Evolutionary conservation across 441 rosid genomes (phyloP).

Genomic region (Brassica balearica): DNA sequence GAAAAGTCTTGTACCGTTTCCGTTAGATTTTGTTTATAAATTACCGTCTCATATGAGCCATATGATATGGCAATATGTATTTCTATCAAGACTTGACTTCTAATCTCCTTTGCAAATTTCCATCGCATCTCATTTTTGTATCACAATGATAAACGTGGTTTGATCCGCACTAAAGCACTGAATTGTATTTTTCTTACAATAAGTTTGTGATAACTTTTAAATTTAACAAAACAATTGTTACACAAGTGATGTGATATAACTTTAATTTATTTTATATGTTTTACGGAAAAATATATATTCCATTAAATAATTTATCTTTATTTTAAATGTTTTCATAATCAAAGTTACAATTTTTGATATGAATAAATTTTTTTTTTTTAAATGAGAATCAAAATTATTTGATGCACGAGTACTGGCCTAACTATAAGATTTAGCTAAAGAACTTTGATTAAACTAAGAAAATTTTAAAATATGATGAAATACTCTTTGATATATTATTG

Average conservation of each 20-base stretch:
- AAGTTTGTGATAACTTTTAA: background rate
- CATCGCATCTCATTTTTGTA: background rate
- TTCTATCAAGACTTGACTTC: conserved; percentile 8
- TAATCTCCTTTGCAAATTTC: background rate
- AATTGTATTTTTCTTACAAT: background rate
- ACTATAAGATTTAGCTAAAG: background rate
- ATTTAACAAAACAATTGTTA: background rate
- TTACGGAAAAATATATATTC: background rate
- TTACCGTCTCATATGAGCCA: background rate
- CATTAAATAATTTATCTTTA: too few species aligned
- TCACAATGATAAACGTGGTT: background rate
- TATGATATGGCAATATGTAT: background rate
- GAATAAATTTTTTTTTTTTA: too few species aligned
- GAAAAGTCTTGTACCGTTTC: conserved; percentile 6
- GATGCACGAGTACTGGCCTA: background rate
- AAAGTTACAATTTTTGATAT: background rate
- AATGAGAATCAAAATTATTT: background rate
- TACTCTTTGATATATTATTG: too few species aligned
- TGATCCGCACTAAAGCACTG: background rate
- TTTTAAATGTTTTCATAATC: background rate
- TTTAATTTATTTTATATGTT: too few species aligned
- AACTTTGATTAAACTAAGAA: background rate
- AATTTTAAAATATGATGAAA: background rate
- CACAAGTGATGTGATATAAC: background rate
- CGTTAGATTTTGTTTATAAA: background rate